Evolutionary conservation across 2,329 filamentous ascomycete genomes (phyloP), one percentile per base, ranked within the genome.

Genomic region (Neopestalotiopsis clavispora): DNA sequence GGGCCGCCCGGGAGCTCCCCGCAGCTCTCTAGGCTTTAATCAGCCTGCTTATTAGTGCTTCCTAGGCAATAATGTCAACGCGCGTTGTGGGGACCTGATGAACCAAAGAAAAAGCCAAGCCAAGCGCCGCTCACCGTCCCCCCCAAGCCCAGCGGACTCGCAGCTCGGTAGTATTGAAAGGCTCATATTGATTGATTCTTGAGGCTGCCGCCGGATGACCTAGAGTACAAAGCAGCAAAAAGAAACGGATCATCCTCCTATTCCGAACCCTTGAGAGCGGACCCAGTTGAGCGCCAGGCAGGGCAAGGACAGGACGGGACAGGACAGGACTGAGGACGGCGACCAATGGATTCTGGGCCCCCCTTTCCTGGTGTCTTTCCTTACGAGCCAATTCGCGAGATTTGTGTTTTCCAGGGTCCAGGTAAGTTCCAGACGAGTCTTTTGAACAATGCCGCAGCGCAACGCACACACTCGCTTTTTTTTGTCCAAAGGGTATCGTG

Each of bases 11-110:
- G 61, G 40, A 64, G 38, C 61, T 64, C 61, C 61, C 61, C 61
- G 61, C 61, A 64, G 34, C 40, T 28, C 23, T 28, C 23, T 49
- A 17, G 64, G 10, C 13, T 38, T 45, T 32, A 23, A 49, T 66
- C 64, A 66, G 64, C 42, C 64, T 66, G 64, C 64, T 66, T 32
- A 38, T 57, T 57, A 45, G 34, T 52, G 45, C 45, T 52, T 52
- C 45, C 45, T 52, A 52, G 45, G 45, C 45, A 52, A 52, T 52
- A 52, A 52, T 52, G n/a, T n/a, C 60, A 63, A 34, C 30, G 20
- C 45, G 45, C 52, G 64, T 58, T 56, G 45, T 66, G 64, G 34
- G 34, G 45, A 57, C 49, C 64, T 38, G 17, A 38, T 38, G 34
- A 7, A 49, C n/a, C 40, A 52, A 23, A 38, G 10, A 38, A 38